Evolutionary conservation across 805 yeast species (phyloP), one percentile per base, ranked within the genome.

Genomic region (Groenewaldozyma salmanticensis): DNA sequence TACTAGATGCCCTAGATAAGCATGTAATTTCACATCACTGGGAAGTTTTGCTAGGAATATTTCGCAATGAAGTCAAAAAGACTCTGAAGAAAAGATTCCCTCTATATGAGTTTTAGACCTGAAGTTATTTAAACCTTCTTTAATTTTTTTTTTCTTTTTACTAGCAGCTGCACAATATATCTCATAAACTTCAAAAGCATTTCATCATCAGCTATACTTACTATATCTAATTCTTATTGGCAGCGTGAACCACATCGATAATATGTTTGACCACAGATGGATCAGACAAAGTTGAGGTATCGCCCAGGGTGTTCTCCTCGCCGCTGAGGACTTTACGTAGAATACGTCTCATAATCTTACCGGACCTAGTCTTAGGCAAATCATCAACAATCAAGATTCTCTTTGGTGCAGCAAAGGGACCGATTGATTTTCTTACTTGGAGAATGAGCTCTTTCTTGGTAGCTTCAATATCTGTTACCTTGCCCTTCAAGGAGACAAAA

Each of bases 301-400:
- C 98, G 48, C 97, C 98, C 52, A 92, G 72, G 60, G 81, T 84
- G 51, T 46, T 94, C 53, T 81, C 94, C 70, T 90, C 96, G 50
- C 90, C 88, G 39, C 90, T 78, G 43, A 87, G 79, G 45, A 90
- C 76, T 68, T 92, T 92, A 67, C 97, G 81, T 65, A 90, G 73
- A 48, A 90, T 82, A 71, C 97, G 83, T 72, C 98, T 82, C 95
- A 92, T 90, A 60, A 92, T 88, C 74, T 92, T 92, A 54, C 97
- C 97, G 6, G 96, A 86, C 67, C 97, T 78, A 19, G 97, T 92
- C 75, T 88, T 90, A 66, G 97, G 97, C 62, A 92, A 75, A 59
- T 92, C 97, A 43, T 77, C 81, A 41, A 90, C 94, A 43, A 88
- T 67, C 53, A 81, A 71, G 45, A 88, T 78, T 45, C 78, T 70